phyloP scores from a whole-genome alignment of 805 yeast genomes.

The Ogataea trehaloabstinens region DNA sequence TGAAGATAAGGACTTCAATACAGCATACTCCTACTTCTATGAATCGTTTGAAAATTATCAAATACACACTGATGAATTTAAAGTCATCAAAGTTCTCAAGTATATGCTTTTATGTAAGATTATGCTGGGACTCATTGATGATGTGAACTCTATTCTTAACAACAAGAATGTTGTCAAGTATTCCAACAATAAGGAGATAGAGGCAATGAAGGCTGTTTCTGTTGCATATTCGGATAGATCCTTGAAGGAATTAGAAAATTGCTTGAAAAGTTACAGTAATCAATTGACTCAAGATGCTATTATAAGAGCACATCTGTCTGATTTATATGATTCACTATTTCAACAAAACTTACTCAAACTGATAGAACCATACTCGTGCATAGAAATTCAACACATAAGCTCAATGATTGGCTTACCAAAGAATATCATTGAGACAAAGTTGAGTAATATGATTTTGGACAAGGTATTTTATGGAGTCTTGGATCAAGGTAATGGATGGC shows the following conservation, averaged over 20 bases:
- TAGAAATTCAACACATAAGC: slow-evolving; percentile 89
- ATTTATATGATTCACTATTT: slow-evolving; percentile 86
- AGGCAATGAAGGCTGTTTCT: slow-evolving; percentile 94
- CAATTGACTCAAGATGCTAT: slow-evolving; percentile 86
- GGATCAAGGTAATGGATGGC: slow-evolving; percentile 98
- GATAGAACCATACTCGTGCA: slow-evolving; percentile 93
- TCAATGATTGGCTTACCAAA: slow-evolving; percentile 83
- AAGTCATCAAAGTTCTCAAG: slow-evolving; percentile 67
- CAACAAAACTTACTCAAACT: slow-evolving; percentile 92
- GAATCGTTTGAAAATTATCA: slow-evolving; percentile 93
- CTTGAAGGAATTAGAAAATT: slow-evolving; percentile 84
- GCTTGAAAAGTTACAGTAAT: slow-evolving; percentile 62
- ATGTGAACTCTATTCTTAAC: slow-evolving; percentile 72
- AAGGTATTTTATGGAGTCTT: slow-evolving; percentile 93
- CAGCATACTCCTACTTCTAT: slow-evolving; percentile 92
- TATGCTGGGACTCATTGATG: slow-evolving; percentile 86
- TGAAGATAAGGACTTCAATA: slow-evolving; percentile 93
- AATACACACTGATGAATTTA: slow-evolving; percentile 40
- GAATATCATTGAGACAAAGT: slow-evolving; percentile 88
- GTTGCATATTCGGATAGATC: slow-evolving; percentile 88
- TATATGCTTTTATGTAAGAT: slow-evolving; percentile 91
- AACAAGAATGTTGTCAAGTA: slow-evolving; percentile 51
- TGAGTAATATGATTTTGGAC: slow-evolving; percentile 95
- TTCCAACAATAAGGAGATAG: slow-evolving; percentile 74
- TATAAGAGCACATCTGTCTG: slow-evolving; percentile 87